Percentiles rank a stretch among this genome's conserved stretches.
Evolutionary conservation across 2,329 filamentous ascomycete genomes (phyloP).

Genomic region (Ramularia endophylla): DNA sequence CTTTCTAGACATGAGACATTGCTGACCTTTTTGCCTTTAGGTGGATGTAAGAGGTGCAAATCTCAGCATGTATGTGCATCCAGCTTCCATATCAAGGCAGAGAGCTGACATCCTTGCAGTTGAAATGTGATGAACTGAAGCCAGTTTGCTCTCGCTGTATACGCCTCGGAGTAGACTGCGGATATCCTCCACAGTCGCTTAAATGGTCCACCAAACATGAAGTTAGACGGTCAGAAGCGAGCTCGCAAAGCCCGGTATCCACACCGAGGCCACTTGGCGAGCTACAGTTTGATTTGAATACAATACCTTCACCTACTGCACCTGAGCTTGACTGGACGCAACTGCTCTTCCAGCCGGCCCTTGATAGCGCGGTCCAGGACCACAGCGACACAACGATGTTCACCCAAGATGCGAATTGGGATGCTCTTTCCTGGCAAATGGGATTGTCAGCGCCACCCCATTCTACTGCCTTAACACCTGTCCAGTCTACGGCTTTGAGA

Average conservation of each 20-base stretch:
- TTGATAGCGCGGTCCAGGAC: neutral
- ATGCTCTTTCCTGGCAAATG: neutral
- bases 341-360: neutral
- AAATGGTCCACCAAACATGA: conserved; percentile 13
- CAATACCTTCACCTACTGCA: neutral
- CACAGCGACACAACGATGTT: neutral
- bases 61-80: conserved; percentile 8
- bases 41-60: conserved; percentile 14
- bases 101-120: conserved; percentile 2
- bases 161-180: conserved; percentile 8
- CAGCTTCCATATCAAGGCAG: neutral
- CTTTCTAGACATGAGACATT: no score
- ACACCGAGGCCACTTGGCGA: neutral
- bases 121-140: conserved; percentile 13
- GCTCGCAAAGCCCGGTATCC: neutral
- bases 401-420: neutral
- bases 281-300: neutral
- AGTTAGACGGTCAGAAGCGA: neutral
- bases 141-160: conserved; percentile 7
- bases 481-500: neutral
- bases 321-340: conserved; percentile 1
- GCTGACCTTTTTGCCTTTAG: no score
- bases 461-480: neutral
- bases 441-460: neutral
- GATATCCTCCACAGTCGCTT: conserved; percentile 5